Evolutionary conservation across 2,329 filamentous ascomycete genomes (phyloP).

Genomic region (Penicillium sp.): DNA sequence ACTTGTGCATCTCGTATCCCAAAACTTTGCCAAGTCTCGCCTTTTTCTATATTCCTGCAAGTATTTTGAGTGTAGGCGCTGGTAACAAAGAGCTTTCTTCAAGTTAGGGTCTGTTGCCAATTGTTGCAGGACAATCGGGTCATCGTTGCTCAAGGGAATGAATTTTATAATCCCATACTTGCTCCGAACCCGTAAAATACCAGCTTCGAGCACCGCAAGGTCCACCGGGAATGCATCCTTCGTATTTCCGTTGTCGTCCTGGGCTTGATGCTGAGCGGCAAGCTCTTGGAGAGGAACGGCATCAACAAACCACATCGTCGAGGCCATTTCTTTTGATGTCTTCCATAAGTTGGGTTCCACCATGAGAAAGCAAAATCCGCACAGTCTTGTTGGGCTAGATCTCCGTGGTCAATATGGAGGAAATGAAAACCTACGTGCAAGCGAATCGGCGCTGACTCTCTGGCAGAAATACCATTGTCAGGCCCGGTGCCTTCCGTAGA

Average conservation of each 20-base stretch:
- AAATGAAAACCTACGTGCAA: neutral
- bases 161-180: neutral
- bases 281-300: neutral
- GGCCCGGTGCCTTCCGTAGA: neutral
- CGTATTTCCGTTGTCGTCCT: neutral
- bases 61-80: neutral
- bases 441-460: neutral
- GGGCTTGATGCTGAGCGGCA: neutral
- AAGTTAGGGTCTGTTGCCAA: neutral
- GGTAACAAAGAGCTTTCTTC: slow-evolving; percentile 3
- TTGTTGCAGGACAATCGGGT: neutral
- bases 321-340: slow-evolving; percentile 4
- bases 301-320: neutral
- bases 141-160: slow-evolving; percentile 1
- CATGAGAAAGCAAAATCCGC: neutral
- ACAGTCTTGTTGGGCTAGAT: neutral
- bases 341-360: neutral
- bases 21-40: neutral
- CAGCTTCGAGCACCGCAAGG: neutral
- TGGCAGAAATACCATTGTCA: neutral
- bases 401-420: neutral
- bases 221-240: neutral
- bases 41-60: neutral
- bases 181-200: neutral
- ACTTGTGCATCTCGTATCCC: neutral